Base-by-base conservation (phyloP, 2,329 filamentous ascomycete genomes). In the Didymella arachidicola region DNA sequence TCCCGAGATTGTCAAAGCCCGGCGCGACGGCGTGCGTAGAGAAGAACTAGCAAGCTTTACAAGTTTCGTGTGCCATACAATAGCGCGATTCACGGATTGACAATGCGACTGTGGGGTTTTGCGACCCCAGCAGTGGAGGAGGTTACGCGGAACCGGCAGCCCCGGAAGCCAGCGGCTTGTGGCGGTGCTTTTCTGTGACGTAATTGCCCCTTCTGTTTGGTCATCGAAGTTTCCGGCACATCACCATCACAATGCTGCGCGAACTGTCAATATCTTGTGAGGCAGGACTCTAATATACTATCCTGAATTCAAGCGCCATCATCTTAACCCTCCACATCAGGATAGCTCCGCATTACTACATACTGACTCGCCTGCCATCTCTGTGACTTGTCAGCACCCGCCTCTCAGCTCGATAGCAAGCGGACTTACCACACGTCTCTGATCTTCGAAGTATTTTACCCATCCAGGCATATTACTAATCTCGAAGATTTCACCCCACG, bases 321-420 rank as follows among this genome's bases (percentile, higher is more conserved):
- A 6, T 11, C 18, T 1, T 41, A 3, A 11, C 11, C 36, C 25
- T 36, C 26, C 22, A 3, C 27, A 26, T 45, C 50, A 16, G 36
- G 46, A 43, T 53, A 60, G 30, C 29, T 53, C 14, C 43, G 48
- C 27, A 50, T 43, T 22, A 60, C 53, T 18, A 56, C 36, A 32
- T 53, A 60, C 19, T 57, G 58, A 22, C 58, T 53, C 8, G 30
- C 36, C 26, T 53, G 47, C 58, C 58, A 60, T 22, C 49, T 53
- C 58, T 60, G 42, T 16, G 14, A 18, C 16, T 10, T 16, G 41
- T 60, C 43, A 60, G 49, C n/a, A 18, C 29, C 11, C 19, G 26
- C 3, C 29, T 19, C 10, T 10, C 8, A 18, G n/a, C 26, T 29
- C 47, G 5, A 14, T 29, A 10, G n/a, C 7, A 1, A 42, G 29